A percentile compares a stretch with the other conserved stretches of the same genome.
phyloP scores from a whole-genome alignment of 371 early-diverging fungal genomes.

The Ordospora pajunii region DNA sequence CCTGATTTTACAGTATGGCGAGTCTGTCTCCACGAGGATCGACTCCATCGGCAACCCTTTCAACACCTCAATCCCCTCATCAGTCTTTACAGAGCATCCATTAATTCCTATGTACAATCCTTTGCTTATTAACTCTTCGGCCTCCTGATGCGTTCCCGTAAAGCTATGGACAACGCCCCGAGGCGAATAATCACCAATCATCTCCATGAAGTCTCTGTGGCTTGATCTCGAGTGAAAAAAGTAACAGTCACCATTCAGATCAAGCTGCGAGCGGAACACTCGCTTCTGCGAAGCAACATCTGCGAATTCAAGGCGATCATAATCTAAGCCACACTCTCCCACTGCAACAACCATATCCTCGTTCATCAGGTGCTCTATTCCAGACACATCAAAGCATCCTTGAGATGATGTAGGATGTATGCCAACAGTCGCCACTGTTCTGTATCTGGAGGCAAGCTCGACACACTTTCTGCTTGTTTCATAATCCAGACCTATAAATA shows the following conservation, averaged over 20 bases:
- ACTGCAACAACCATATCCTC: constrained; percentile 64
- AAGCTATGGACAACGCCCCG: constrained; percentile 85
- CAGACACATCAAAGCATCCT: neutral
- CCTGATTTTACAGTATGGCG: constrained; percentile 73
- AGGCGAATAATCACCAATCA: constrained; percentile 49
- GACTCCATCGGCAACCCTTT: constrained; percentile 70
- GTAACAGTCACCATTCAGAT: constrained; percentile 45
- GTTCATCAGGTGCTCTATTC: constrained; percentile 46
- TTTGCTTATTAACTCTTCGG: constrained; percentile 65
- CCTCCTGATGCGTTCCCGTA: constrained; percentile 71
- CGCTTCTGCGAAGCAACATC: constrained; percentile 59
- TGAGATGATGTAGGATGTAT: constrained; percentile 50
- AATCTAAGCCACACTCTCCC: constrained; percentile 66
- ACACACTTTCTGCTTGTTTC: constrained; percentile 21
- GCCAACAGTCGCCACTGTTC: constrained; percentile 50
- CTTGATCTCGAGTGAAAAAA: constrained; percentile 63
- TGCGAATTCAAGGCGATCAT: constrained; percentile 60
- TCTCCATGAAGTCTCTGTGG: constrained; percentile 60
- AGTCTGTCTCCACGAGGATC: constrained; percentile 79
- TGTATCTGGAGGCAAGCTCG: constrained; percentile 36
- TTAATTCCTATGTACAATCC: constrained; percentile 88
- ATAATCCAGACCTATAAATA: constrained; percentile 51
- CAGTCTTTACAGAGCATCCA: constrained; percentile 82
- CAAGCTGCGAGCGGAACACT: constrained; percentile 62
- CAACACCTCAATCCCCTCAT: constrained; percentile 70